phyloP scores from a whole-genome alignment of 805 yeast species.

The Zygoascus bituminiphila region DNA sequence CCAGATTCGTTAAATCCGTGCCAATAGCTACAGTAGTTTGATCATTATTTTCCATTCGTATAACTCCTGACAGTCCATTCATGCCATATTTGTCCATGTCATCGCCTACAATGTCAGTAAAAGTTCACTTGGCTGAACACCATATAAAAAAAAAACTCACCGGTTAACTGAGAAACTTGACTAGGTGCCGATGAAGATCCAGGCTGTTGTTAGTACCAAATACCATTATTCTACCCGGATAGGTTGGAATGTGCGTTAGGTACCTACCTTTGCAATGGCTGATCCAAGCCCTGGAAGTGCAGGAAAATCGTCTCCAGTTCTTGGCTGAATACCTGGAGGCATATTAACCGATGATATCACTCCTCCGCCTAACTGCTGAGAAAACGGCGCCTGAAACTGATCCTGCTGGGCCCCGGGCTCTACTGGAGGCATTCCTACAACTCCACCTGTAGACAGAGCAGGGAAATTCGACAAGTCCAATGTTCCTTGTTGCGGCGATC shows the following conservation, averaged over 20 bases:
- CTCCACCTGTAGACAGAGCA: conserved; percentile 10
- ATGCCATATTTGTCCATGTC: conserved; percentile 62
- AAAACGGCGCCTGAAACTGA: not conserved
- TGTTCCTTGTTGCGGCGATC: conserved; percentile 10
- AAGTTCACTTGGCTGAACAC: not conserved
- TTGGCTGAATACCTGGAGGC: not conserved
- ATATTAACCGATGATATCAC: not conserved
- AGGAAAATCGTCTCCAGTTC: not conserved
- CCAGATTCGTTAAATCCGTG: conserved; percentile 59
- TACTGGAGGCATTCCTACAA: not conserved
- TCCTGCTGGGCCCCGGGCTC: not conserved
- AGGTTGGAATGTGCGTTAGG: too few relatives aligned
- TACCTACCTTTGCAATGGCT: not conserved
- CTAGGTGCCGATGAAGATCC: not conserved
- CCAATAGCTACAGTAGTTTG: conserved; percentile 65
- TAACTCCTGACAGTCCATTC: conserved; percentile 50
- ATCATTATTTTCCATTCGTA: conserved; percentile 55
- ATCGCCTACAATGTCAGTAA: not conserved
- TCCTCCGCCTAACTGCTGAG: not conserved
- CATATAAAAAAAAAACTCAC: not conserved
- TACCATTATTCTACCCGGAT: too few relatives aligned
- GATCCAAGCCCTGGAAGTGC: not conserved
- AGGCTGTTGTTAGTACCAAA: too few relatives aligned
- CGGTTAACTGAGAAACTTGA: not conserved
- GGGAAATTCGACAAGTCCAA: conserved; percentile 22